These are phyloP conservation scores for Russula sp. DNA, from an alignment of 768 basidiomycete species.

Conservation along the genomic window DNA sequence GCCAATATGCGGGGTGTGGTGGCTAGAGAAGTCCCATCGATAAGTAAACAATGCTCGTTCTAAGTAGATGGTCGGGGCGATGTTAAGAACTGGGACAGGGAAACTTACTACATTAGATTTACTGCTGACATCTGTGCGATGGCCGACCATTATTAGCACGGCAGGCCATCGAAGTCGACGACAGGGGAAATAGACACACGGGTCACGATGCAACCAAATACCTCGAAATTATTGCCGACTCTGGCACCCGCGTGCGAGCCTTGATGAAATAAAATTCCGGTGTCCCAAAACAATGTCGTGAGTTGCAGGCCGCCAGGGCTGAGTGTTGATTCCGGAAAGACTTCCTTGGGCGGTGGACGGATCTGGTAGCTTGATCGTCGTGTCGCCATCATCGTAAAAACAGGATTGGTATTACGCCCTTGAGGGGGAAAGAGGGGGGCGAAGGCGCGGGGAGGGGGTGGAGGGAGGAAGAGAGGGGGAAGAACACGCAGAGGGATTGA, in stretches of 20 bases:
- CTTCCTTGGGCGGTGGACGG: conserved; percentile 28
- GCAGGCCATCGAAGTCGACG: neutral
- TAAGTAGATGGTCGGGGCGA: neutral
- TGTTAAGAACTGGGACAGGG: neutral
- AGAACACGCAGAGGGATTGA: neutral
- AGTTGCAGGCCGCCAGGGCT: conserved; percentile 28
- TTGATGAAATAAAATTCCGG: conserved; percentile 26
- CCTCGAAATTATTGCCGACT: conserved; percentile 27
- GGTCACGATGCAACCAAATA: conserved; percentile 27
- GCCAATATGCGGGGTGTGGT: conserved; percentile 22
- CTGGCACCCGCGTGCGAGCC: conserved; percentile 26
- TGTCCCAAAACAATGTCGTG: conserved; percentile 29
- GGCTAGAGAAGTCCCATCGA: conserved; percentile 7
- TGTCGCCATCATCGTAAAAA: conserved; percentile 12
- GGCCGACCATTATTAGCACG: neutral
- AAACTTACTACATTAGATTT: conserved; percentile 19
- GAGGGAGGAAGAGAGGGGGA: neutral
- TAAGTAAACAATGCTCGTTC: conserved; percentile 3
- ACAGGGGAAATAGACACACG: conserved; percentile 14
- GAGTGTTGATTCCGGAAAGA: conserved; percentile 30
- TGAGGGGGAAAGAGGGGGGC: neutral
- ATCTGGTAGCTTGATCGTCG: conserved; percentile 28
- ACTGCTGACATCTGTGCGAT: conserved; percentile 16
- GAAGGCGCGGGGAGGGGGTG: no score
- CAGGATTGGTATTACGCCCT: neutral